Evolutionary conservation across 2,329 filamentous ascomycete species (phyloP).

Genomic region (Domatiomyces catenatus): DNA sequence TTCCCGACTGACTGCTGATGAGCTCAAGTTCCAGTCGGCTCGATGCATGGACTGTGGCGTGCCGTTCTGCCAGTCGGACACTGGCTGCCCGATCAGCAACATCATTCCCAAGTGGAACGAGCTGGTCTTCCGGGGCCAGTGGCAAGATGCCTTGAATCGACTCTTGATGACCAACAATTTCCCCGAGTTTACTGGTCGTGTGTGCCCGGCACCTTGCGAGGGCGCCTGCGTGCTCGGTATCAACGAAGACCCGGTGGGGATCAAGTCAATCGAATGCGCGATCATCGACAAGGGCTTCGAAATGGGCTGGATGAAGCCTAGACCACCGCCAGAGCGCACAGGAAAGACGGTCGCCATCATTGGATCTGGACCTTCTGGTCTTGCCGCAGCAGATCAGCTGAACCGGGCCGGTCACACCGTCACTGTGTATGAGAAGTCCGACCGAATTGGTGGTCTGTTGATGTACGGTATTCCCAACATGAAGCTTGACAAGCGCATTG

Average conservation of each 20-base stretch:
- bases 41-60: slow-evolving; percentile 99
- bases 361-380: slow-evolving; percentile 80
- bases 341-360: slow-evolving; percentile 82
- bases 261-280: slow-evolving; percentile 96
- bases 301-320: slow-evolving; percentile 93
- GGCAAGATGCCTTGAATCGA: slow-evolving; percentile 81
- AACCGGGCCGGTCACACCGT: slow-evolving; percentile 82
- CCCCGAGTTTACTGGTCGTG: slow-evolving; percentile 92
- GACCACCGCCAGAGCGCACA: slow-evolving; percentile 60
- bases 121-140: slow-evolving; percentile 57
- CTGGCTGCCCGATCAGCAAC: slow-evolving; percentile 89
- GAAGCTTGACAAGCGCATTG: slow-evolving; percentile 97
- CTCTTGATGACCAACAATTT: slow-evolving; percentile 97
- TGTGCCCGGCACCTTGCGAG: slow-evolving; percentile 91
- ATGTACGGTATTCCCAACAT: slow-evolving; percentile 99
- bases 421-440: slow-evolving; percentile 83
- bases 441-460: slow-evolving; percentile 76
- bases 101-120: slow-evolving; percentile 98
- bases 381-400: slow-evolving; percentile 81
- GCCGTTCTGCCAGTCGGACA: slow-evolving; percentile 93
- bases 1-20: slow-evolving; percentile 74
- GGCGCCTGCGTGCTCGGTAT: slow-evolving; percentile 92
- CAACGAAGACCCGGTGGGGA: slow-evolving; percentile 91
- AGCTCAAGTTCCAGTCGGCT: slow-evolving; percentile 90
- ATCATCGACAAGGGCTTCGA: slow-evolving; percentile 97